phyloP scores from a whole-genome alignment of 2,329 filamentous ascomycete genomes.

The Fusarium nematophilum region DNA sequence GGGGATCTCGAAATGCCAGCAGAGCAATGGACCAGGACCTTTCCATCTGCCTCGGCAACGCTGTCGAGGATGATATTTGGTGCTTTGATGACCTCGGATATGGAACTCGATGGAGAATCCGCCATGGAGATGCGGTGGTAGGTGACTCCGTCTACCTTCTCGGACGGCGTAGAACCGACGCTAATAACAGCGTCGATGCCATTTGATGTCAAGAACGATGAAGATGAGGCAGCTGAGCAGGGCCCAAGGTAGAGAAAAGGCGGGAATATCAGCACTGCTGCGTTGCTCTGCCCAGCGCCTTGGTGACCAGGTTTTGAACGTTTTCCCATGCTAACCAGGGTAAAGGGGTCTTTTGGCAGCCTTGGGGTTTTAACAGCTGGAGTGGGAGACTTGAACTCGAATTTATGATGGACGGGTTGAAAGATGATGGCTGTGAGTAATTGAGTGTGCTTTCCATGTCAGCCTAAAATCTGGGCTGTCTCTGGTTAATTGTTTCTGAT shows the following conservation, averaged over 20 bases:
- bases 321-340: no score
- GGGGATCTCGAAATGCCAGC: constrained; percentile 2
- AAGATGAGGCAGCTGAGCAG: neutral
- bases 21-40: neutral
- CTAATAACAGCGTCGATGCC: neutral
- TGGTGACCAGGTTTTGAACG: neutral
- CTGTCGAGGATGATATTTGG: neutral
- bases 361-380: no score
- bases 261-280: neutral
- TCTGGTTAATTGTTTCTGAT: no score
- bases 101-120: neutral
- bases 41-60: neutral
- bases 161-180: neutral
- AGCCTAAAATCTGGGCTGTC: no score
- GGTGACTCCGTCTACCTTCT: neutral
- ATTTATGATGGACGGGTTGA: no score
- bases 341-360: no score
- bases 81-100: neutral
- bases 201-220: neutral
- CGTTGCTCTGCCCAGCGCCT: neutral
- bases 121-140: constrained; percentile 2
- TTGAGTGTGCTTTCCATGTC: no score
- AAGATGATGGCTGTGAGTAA: no score
- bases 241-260: neutral
- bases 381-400: no score